These are phyloP conservation scores for Trichoderma polysporum DNA, from an alignment of 2,329 filamentous ascomycete species.

Conservation along the genomic window DNA sequence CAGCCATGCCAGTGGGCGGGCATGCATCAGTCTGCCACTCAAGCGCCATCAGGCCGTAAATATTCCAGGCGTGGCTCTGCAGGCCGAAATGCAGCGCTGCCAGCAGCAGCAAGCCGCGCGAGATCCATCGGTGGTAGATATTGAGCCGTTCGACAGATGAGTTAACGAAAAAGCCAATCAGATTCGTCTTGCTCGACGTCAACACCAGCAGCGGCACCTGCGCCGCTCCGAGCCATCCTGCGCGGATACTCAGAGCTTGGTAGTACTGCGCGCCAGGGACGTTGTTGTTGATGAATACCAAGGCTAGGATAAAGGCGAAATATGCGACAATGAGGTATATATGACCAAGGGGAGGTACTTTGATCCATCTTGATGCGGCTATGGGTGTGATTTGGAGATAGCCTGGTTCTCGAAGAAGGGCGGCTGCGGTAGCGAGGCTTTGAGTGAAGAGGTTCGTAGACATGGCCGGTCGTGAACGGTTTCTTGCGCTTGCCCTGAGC, in stretches of 20 bases:
- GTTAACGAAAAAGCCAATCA: background rate
- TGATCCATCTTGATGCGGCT: background rate
- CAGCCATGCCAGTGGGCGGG: slow-evolving; percentile 1
- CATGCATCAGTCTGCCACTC: slow-evolving; percentile 3
- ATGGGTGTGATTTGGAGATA: background rate
- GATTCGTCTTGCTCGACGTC: background rate
- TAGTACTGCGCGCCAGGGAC: background rate
- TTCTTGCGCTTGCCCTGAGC: background rate
- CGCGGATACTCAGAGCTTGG: slow-evolving; percentile 5
- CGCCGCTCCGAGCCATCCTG: slow-evolving; percentile 2
- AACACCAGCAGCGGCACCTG: slow-evolving; percentile 2
- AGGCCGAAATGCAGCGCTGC: background rate
- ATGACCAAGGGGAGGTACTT: background rate
- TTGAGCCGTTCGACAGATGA: slow-evolving; percentile 11
- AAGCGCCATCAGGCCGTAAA: background rate
- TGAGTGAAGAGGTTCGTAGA: background rate
- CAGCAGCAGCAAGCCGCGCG: background rate
- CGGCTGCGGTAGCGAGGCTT: background rate
- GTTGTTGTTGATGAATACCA: background rate
- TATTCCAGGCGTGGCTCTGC: slow-evolving; percentile 5
- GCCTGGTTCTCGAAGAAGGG: slow-evolving; percentile 1
- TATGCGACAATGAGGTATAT: background rate
- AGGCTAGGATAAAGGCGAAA: background rate
- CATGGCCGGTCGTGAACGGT: background rate
- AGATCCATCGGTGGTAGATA: slow-evolving; percentile 1